Conservation (phyloP, 2,329 filamentous ascomycete genomes). For the Diplodia intermedia region DNA sequence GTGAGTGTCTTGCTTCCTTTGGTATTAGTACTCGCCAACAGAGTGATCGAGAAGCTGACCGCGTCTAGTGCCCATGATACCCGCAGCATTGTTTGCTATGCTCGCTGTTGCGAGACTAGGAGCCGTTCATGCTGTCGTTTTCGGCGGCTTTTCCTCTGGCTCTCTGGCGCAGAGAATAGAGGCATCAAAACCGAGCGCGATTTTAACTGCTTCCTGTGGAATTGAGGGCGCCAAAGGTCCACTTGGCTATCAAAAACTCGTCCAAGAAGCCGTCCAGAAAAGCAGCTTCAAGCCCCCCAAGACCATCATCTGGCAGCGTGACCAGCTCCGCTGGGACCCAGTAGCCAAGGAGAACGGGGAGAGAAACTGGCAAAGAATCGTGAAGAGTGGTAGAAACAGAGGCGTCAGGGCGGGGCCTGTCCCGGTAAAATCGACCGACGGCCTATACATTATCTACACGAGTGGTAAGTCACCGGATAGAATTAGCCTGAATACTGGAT, state of each 20-base stretch:
- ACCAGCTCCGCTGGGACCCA: conserved; percentile 75
- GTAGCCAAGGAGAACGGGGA: conserved; percentile 72
- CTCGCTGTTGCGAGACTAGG: conserved; percentile 82
- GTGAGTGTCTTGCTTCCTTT: conserved; percentile 54
- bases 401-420: conserved; percentile 76
- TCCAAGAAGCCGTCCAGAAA: conserved; percentile 73
- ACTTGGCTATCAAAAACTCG: conserved; percentile 76
- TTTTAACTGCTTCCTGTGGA: conserved; percentile 90
- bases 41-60: neutral
- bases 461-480: conserved; percentile 56
- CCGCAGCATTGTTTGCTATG: conserved; percentile 83
- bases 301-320: conserved; percentile 83
- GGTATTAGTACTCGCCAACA: too few species aligned
- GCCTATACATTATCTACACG: conserved; percentile 90
- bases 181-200: conserved; percentile 73
- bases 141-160: conserved; percentile 84
- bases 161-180: conserved; percentile 90
- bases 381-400: conserved; percentile 72
- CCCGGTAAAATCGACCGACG: conserved; percentile 77
- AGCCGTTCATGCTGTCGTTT: conserved; percentile 89
- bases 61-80: conserved; percentile 86
- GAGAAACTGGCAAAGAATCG: conserved; percentile 78
- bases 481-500: conserved; percentile 8
- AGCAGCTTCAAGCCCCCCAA: conserved; percentile 74
- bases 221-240: conserved; percentile 86